Evolutionary conservation across 2,329 filamentous ascomycete species (phyloP).

Genomic region (Tolypocladium ovalisporum): DNA sequence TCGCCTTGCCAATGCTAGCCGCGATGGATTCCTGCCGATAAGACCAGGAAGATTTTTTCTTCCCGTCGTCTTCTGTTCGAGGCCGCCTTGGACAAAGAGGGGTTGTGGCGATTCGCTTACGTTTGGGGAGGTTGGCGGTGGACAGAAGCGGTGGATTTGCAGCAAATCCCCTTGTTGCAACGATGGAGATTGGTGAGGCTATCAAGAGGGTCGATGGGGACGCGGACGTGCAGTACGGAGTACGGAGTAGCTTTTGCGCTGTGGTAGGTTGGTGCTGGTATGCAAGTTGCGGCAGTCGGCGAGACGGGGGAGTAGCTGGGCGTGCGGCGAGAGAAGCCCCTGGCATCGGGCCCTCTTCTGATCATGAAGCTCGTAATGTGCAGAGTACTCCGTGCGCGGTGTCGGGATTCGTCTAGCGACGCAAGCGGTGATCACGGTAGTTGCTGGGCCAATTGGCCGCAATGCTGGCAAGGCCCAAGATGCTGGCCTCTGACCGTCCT

Average conservation of each 20-base stretch:
- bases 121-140: not conserved
- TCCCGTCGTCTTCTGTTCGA: not conserved
- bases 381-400: not conserved
- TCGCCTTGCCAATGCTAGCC: not conserved
- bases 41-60: not conserved
- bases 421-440: not conserved
- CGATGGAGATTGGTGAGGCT: not conserved
- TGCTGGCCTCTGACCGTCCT: not conserved
- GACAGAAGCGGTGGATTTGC: not conserved
- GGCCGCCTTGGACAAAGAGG: not conserved
- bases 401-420: not conserved
- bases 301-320: not conserved
- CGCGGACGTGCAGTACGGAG: not conserved
- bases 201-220: not conserved
- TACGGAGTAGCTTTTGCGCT: not conserved
- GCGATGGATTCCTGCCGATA: not conserved
- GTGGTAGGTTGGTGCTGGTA: not conserved
- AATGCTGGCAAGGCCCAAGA: not conserved
- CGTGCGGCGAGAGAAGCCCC: not conserved
- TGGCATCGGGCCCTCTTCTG: not conserved
- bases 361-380: not conserved
- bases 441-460: not conserved
- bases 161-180: not conserved
- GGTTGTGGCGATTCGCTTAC: not conserved
- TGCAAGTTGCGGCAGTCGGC: not conserved